Evolutionary conservation across 441 rosid species (phyloP).

Genomic region (Populus hybrid): DNA sequence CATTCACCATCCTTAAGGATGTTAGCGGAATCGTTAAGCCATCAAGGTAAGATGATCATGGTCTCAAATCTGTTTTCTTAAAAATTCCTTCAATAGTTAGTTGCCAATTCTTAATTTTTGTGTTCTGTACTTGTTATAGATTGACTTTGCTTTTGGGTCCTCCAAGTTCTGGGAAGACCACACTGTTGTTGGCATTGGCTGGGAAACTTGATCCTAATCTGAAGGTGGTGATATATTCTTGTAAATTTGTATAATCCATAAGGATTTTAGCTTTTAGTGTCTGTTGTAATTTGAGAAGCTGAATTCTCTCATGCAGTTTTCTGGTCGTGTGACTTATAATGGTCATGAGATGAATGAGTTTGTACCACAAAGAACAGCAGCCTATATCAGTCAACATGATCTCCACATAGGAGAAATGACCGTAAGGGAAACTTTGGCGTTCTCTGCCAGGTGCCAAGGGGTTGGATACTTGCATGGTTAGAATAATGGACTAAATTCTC

Average conservation of each 20-base stretch:
- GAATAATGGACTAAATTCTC: not conserved
- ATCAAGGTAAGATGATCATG: slow-evolving; percentile 31
- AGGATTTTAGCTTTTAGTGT: not conserved
- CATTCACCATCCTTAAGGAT: slow-evolving; percentile 51
- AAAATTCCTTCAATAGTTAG: not conserved
- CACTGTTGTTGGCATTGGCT: slow-evolving; percentile 69
- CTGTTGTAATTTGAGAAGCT: not conserved
- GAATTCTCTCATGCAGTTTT: slow-evolving; percentile 7
- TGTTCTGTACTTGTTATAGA: slow-evolving; percentile 26
- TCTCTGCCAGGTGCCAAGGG: slow-evolving; percentile 35
- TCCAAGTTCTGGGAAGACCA: slow-evolving; percentile 83
- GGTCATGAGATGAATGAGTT: slow-evolving; percentile 27
- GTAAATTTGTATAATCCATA: not conserved
- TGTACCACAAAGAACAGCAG: slow-evolving; percentile 25
- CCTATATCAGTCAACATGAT: slow-evolving; percentile 32
- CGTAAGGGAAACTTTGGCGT: slow-evolving; percentile 31
- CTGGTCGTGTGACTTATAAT: slow-evolving; percentile 30
- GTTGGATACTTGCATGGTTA: slow-evolving; percentile 24
- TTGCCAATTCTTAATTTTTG: not conserved
- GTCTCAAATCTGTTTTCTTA: not conserved
- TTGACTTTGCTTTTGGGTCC: slow-evolving; percentile 84
- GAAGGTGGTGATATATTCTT: slow-evolving; percentile 24
- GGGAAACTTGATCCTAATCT: slow-evolving; percentile 64
- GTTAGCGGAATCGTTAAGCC: slow-evolving; percentile 72
- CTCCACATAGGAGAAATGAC: slow-evolving; percentile 29